phyloP scores from a whole-genome alignment of 495 filamentous ascomycete species.

The Lasiosphaeria ovina region DNA sequence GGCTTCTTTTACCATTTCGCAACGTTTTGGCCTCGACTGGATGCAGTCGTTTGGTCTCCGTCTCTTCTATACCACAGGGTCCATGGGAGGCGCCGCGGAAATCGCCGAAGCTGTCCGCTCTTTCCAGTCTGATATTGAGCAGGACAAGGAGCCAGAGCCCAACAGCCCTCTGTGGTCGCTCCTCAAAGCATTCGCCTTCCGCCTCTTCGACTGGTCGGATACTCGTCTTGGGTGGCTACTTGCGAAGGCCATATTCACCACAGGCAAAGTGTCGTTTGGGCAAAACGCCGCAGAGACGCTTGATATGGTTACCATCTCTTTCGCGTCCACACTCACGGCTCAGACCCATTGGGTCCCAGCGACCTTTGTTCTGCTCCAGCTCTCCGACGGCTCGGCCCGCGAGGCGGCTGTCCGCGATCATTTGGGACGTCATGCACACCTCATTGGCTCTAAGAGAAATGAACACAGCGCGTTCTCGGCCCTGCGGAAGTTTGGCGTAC shows the following conservation, averaged over 20 bases:
- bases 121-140: constrained; percentile 66
- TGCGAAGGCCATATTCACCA: constrained; percentile 52
- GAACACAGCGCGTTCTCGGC: constrained; percentile 16
- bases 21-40: constrained; percentile 86
- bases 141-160: constrained; percentile 59
- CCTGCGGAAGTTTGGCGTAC: constrained; percentile 60
- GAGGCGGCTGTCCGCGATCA: constrained; percentile 65
- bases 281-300: constrained; percentile 50
- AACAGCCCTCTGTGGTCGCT: constrained; percentile 85
- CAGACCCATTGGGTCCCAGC: constrained; percentile 65
- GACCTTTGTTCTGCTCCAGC: constrained; percentile 73
- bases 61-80: constrained; percentile 70
- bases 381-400: constrained; percentile 61
- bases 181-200: constrained; percentile 69
- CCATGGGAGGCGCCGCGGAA: constrained; percentile 62
- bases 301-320: constrained; percentile 66
- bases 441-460: constrained; percentile 36
- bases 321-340: constrained; percentile 69
- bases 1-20: constrained; percentile 71
- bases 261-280: constrained; percentile 40
- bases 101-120: constrained; percentile 63
- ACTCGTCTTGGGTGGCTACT: constrained; percentile 82
- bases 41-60: constrained; percentile 86
- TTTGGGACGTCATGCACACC: constrained; percentile 63
- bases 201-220: constrained; percentile 63